These are phyloP conservation scores for Atkinsonella hypoxylon DNA, from an alignment of 2,329 filamentous ascomycete species.

Conservation along the genomic window DNA sequence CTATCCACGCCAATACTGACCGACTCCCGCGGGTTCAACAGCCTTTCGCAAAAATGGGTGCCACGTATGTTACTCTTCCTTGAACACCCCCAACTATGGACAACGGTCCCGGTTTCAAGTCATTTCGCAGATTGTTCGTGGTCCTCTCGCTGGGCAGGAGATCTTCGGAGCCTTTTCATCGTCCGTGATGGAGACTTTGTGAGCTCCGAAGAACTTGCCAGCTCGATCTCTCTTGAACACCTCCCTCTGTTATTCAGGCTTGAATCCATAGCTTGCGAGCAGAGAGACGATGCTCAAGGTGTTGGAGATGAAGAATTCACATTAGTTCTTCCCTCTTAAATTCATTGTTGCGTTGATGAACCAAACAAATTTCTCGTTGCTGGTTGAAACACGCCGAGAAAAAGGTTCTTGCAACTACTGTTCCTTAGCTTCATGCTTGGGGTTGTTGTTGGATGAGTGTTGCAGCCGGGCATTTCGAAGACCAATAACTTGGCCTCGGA, in stretches of 20 bases:
- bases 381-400: constrained; percentile 17
- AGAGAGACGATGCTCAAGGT: constrained; percentile 55
- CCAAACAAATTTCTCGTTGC: not conserved
- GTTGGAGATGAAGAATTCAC: constrained; percentile 60
- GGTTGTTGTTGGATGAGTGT: constrained; percentile 68
- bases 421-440: constrained; percentile 32
- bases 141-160: constrained; percentile 65
- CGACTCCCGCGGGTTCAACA: constrained; percentile 21
- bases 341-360: constrained; percentile 45
- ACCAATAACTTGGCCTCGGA: constrained; percentile 3
- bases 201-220: constrained; percentile 37
- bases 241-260: constrained; percentile 44
- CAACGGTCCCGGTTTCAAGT: constrained; percentile 36
- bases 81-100: constrained; percentile 21
- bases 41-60: constrained; percentile 30
- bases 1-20: constrained; percentile 26
- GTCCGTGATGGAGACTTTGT: not conserved
- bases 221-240: constrained; percentile 64
- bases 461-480: not conserved
- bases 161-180: constrained; percentile 10
- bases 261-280: constrained; percentile 33
- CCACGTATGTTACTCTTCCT: constrained; percentile 41
- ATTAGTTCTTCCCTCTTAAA: constrained; percentile 59
- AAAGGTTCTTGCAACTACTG: constrained; percentile 20
- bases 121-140: constrained; percentile 59